A percentile compares a stretch with the other conserved stretches of the same genome.
phyloP scores from a whole-genome alignment of 371 early-diverging fungal genomes.

The Rhizopus stolonifer region DNA sequence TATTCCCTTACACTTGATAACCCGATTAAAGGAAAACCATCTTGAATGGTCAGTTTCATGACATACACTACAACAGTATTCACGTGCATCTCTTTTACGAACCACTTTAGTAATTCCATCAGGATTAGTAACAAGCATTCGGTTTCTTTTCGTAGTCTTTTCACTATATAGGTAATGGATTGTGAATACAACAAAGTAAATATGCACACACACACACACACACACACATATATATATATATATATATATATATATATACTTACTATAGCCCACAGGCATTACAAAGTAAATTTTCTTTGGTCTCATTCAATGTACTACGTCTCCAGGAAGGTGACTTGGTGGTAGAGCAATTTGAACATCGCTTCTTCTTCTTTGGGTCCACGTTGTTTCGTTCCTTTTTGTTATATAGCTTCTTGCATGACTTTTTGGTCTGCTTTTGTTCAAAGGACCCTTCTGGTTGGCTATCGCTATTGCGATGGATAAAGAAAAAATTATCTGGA shows the following conservation, averaged over 20 bases:
- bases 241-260: no score
- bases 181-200: neutral
- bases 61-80: conserved; percentile 11
- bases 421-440: no score
- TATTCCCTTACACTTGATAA: neutral
- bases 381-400: neutral
- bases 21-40: conserved; percentile 13
- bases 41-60: conserved; percentile 16
- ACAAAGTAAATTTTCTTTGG: conserved; percentile 68
- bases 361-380: conserved; percentile 18
- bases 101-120: conserved; percentile 20
- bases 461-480: no score
- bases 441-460: no score
- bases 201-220: no score
- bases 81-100: conserved; percentile 14
- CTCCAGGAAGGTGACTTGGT: conserved; percentile 96
- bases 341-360: conserved; percentile 85
- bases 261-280: conserved; percentile 97
- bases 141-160: conserved; percentile 17
- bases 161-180: conserved; percentile 13
- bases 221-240: no score
- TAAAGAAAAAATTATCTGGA: no score
- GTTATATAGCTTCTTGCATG: neutral
- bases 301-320: conserved; percentile 62
- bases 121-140: conserved; percentile 15